These are phyloP conservation scores for Saccharata proteae DNA, from an alignment of 2,329 filamentous ascomycete species.

Conservation along the genomic window DNA sequence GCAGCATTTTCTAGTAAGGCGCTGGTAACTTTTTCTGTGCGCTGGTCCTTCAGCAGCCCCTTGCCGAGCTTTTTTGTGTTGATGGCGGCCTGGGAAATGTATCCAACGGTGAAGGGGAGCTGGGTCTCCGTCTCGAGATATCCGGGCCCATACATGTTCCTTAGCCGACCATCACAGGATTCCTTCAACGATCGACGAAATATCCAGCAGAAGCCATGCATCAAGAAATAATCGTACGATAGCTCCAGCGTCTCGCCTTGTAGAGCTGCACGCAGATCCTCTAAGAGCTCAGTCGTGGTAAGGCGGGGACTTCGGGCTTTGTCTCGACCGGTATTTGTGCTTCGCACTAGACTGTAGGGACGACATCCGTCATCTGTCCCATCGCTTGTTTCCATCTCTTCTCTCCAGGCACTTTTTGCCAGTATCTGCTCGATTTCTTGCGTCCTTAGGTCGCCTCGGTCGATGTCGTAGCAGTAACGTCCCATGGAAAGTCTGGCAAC, in stretches of 20 bases:
- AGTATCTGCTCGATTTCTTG: constrained; percentile 27
- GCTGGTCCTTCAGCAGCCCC: constrained; percentile 7
- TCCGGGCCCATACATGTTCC: constrained; percentile 19
- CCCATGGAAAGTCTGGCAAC: constrained; percentile 27
- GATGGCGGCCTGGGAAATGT: constrained; percentile 24
- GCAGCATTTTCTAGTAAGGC: no score
- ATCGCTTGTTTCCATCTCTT: constrained; percentile 12
- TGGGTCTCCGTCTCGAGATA: constrained; percentile 30
- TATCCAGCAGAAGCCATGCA: constrained; percentile 32
- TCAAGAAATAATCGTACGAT: constrained; percentile 27
- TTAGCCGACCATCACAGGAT: constrained; percentile 19
- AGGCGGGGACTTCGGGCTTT: constrained; percentile 7
- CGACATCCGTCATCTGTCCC: constrained; percentile 9
- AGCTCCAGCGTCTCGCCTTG: constrained; percentile 27
- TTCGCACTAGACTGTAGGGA: constrained; percentile 4
- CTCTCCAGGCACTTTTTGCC: constrained; percentile 11
- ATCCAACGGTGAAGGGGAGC: constrained; percentile 30
- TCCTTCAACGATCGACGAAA: constrained; percentile 24
- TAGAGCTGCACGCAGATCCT: constrained; percentile 21
- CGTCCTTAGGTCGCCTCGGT: constrained; percentile 18
- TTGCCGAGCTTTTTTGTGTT: constrained; percentile 8
- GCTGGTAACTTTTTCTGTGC: no score
- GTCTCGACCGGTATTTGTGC: constrained; percentile 8
- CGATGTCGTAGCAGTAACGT: constrained; percentile 17
- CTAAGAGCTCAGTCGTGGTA: constrained; percentile 17